Base-by-base conservation (phyloP, 75 land plant genomes). In the Adiantum capillusveneris region DNA sequence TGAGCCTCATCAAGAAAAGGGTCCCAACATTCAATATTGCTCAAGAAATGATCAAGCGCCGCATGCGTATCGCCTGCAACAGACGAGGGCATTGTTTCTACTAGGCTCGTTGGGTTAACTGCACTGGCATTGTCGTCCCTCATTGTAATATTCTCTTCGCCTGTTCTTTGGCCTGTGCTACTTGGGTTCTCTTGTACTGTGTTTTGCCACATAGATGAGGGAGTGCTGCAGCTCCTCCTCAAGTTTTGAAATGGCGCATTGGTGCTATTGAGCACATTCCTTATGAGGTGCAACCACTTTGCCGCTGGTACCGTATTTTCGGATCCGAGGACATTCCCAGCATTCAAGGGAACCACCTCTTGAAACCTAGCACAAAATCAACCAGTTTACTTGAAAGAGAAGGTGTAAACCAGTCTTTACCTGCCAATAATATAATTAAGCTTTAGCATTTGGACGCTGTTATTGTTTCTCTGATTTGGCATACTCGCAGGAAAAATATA, bases 321-420 rank as follows among this genome's bases (percentile, higher is more conserved):
- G 31, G 95, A 84, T 58, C 98, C 89, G 56, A 93, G 66, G 6
- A 93, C 75, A 53, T 93, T 93, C 19, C 94, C 89, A 60, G 95
- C 93, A 75, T 85, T 88, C 62, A 93, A 67, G 52, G 98, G 98
- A 29, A 93, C 96, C 59, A 93, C 75, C 63, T 93, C 98, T 60
- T 93, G 98, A 41, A 89, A 63, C 45, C 98, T 93, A 77, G 57
- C 77, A 72, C 53, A n/a, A n/a, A 9, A 9, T 13, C 25, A 24
- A 53, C 6, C 25, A 69, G 1, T 22, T 39, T 39, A 39, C 7
- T 9, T 13, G 13, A 39, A 39, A 39, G 13, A 39, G 42, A 39
- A 7, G 13, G 12, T 9, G 42, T 39, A 39, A 13, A n/a, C n/a
- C n/a, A n/a, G n/a, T n/a, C n/a, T n/a, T n/a, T n/a, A n/a, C n/a